phyloP scores from a whole-genome alignment of 192 early-diverging fungal species.

The Oehlia diaphana region DNA sequence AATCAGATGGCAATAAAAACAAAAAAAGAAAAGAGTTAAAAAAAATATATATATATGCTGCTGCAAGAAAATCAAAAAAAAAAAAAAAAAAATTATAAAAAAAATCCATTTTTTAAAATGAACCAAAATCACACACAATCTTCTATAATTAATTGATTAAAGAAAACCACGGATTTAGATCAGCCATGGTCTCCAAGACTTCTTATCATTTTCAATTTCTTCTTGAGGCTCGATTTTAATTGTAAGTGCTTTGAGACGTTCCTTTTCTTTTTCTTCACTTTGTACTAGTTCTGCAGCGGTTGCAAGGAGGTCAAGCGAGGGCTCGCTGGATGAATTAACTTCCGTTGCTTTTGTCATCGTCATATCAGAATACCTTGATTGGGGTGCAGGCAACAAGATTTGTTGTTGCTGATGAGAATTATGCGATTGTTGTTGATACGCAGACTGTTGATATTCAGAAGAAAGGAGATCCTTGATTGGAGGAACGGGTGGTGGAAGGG shows the following conservation, averaged over 20 bases:
- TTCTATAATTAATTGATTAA: too few relatives aligned
- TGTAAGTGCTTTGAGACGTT: neutral
- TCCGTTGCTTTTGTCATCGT: neutral
- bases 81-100: neutral
- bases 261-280: constrained; percentile 35
- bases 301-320: constrained; percentile 37
- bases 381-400: neutral
- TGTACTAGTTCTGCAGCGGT: constrained; percentile 45
- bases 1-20: neutral
- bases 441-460: neutral
- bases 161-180: neutral
- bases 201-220: neutral
- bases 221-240: neutral
- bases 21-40: neutral
- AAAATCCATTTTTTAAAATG: too few relatives aligned
- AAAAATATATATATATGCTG: neutral
- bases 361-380: neutral
- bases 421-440: neutral
- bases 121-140: too few relatives aligned
- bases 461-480: constrained; percentile 11
- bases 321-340: neutral
- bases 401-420: neutral
- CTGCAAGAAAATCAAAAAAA: neutral
- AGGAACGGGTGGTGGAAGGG: constrained; percentile 1
- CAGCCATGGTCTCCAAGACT: constrained; percentile 18